Percentiles rank a stretch among this genome's conserved stretches.
These are phyloP conservation scores for Dovyalis caffra DNA, from an alignment of 345 rosid species.

Conservation along the genomic window DNA sequence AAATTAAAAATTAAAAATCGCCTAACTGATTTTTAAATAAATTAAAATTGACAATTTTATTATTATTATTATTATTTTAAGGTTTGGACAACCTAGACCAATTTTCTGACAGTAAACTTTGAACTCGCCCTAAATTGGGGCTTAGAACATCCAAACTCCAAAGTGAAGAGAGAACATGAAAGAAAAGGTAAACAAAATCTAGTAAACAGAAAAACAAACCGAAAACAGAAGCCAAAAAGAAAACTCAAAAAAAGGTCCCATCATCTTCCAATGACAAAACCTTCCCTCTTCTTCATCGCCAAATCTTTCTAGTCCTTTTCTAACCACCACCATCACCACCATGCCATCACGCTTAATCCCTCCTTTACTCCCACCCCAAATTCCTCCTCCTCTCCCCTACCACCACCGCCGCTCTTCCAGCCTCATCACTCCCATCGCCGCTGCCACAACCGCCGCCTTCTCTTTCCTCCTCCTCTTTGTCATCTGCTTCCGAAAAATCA, in stretches of 20 bases:
- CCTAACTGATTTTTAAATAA: no score
- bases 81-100: no score
- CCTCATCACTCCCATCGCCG: slow-evolving; percentile 37
- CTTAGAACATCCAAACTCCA: not conserved
- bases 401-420: slow-evolving; percentile 35
- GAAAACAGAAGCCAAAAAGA: not conserved
- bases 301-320: not conserved
- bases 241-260: not conserved
- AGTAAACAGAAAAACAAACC: not conserved
- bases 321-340: not conserved
- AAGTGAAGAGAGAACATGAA: not conserved
- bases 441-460: slow-evolving; percentile 44
- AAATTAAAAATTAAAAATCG: no score
- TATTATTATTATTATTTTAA: no score
- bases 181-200: not conserved
- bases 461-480: slow-evolving; percentile 42
- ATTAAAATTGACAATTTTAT: no score
- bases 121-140: no score
- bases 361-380: slow-evolving; percentile 1
- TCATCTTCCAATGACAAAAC: not conserved
- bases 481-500: slow-evolving; percentile 66
- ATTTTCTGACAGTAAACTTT: no score
- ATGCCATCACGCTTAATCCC: slow-evolving; percentile 55
- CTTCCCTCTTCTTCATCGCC: not conserved
- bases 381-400: slow-evolving; percentile 17